These are phyloP conservation scores for Termitomyces sp. DNA, from an alignment of 768 basidiomycete species.

Conservation along the genomic window DNA sequence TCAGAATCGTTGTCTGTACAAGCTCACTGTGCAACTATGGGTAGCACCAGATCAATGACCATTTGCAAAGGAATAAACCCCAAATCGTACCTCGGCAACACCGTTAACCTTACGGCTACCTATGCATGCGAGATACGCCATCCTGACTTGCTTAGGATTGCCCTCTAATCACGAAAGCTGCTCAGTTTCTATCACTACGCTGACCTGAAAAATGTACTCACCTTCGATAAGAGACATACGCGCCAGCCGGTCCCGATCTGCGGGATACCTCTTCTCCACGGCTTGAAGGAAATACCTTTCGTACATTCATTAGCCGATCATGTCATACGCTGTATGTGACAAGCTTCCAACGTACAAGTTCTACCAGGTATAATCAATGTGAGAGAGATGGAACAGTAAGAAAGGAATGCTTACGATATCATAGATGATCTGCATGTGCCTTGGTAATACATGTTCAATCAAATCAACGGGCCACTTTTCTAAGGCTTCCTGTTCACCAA, in stretches of 20 bases:
- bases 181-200: not conserved
- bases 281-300: conserved; percentile 67
- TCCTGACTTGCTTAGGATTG: conserved; percentile 77
- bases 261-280: conserved; percentile 88
- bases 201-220: conserved; percentile 13
- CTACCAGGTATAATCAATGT: conserved; percentile 20
- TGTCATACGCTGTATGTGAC: not conserved
- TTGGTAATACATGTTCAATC: conserved; percentile 78
- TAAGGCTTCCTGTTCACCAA: conserved; percentile 54
- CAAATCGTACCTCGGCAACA: conserved; percentile 69
- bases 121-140: conserved; percentile 90
- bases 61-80: not conserved
- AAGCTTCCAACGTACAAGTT: conserved; percentile 36
- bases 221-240: conserved; percentile 95
- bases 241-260: conserved; percentile 70
- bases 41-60: not conserved
- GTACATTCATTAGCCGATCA: not conserved
- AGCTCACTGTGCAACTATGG: conserved; percentile 72
- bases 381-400: not conserved
- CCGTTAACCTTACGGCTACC: conserved; percentile 78
- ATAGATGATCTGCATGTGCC: conserved; percentile 71
- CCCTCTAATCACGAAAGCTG: conserved; percentile 50
- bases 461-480: conserved; percentile 93
- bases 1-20: conserved; percentile 75
- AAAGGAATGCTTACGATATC: conserved; percentile 58